phyloP scores from a whole-genome alignment of 148 eudicot genomes.

The Simmondsia chinensis region DNA sequence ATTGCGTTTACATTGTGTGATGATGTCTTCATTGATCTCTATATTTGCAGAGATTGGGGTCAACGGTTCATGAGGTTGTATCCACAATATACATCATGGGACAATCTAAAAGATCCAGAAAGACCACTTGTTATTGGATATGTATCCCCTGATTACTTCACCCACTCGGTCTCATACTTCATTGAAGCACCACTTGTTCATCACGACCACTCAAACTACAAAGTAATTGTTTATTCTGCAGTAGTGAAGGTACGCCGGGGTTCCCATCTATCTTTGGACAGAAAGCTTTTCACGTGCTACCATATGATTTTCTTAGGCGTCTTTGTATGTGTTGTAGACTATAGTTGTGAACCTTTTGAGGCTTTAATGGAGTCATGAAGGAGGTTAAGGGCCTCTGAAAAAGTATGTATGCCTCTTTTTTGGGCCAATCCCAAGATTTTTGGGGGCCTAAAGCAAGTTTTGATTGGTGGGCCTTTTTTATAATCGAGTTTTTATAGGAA shows the following conservation, averaged over 20 bases:
- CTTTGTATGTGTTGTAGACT: no score
- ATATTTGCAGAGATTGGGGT: slow-evolving; percentile 90
- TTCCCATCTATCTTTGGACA: no score
- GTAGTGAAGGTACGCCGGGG: slow-evolving; percentile 74
- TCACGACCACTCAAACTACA: slow-evolving; percentile 68
- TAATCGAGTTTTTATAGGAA: no score
- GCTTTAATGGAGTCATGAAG: no score
- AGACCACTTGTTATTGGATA: slow-evolving; percentile 84
- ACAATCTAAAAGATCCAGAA: slow-evolving; percentile 79
- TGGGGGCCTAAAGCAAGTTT: no score
- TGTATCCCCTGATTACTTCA: slow-evolving; percentile 97
- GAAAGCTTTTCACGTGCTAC: no score
- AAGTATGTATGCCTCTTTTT: no score
- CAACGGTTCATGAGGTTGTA: slow-evolving; percentile 77
- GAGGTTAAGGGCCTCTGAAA: no score
- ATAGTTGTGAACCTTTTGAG: no score
- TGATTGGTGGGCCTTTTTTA: no score
- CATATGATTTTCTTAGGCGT: no score
- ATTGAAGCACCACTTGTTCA: slow-evolving; percentile 85
- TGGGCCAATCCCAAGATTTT: no score
- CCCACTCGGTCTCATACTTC: slow-evolving; percentile 97
- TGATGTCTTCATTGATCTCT: slow-evolving; percentile 10
- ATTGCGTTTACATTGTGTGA: neutral
- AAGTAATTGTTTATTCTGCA: slow-evolving; percentile 90
- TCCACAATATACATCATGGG: slow-evolving; percentile 88